These are phyloP conservation scores for Elongisporangium senticosum DNA, from an alignment of 352 stramenopile species.

Conservation along the genomic window DNA sequence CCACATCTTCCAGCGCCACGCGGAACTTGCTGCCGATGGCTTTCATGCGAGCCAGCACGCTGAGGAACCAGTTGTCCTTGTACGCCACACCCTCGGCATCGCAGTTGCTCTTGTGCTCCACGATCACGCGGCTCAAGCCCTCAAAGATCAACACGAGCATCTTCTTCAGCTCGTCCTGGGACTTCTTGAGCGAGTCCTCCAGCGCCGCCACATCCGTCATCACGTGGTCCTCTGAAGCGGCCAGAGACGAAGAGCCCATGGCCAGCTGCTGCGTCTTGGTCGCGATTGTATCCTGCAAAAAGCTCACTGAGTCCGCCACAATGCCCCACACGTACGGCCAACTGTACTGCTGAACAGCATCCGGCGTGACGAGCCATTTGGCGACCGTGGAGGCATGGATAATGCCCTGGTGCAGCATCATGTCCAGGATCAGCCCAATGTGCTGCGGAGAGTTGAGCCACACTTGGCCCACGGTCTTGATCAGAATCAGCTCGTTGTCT, in stretches of 20 bases:
- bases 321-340: slow-evolving; percentile 87
- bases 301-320: slow-evolving; percentile 60
- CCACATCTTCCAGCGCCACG: slow-evolving; percentile 40
- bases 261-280: slow-evolving; percentile 31
- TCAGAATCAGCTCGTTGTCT: slow-evolving; percentile 46
- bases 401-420: slow-evolving; percentile 70
- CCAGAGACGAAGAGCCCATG: background rate
- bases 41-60: slow-evolving; percentile 67
- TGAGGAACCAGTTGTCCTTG: slow-evolving; percentile 80
- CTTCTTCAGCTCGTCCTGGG: slow-evolving; percentile 43
- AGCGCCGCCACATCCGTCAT: slow-evolving; percentile 42
- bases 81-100: slow-evolving; percentile 64
- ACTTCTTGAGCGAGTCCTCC: slow-evolving; percentile 29
- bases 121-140: slow-evolving; percentile 67
- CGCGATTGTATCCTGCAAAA: slow-evolving; percentile 36
- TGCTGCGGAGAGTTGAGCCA: slow-evolving; percentile 84
- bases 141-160: slow-evolving; percentile 54
- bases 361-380: slow-evolving; percentile 73
- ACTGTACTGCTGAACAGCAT: slow-evolving; percentile 84
- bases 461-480: slow-evolving; percentile 65
- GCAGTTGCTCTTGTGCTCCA: slow-evolving; percentile 73
- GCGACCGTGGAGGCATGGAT: slow-evolving; percentile 65
- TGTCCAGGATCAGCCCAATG: slow-evolving; percentile 73
- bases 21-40: slow-evolving; percentile 55
- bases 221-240: slow-evolving; percentile 29